phyloP scores from a whole-genome alignment of 345 rosid genomes.

The Ceriops tagal region DNA sequence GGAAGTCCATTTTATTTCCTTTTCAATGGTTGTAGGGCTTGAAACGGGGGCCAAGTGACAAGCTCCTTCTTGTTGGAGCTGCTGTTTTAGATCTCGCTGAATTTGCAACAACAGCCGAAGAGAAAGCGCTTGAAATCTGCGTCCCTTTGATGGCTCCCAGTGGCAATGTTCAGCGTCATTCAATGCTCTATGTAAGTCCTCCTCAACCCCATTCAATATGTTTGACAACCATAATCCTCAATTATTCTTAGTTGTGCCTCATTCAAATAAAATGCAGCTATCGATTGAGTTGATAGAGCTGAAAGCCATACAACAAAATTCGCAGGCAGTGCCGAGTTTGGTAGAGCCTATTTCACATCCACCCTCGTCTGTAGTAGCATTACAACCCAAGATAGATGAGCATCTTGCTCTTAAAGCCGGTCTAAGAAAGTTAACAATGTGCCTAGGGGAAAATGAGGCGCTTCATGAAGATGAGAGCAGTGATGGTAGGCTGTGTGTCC shows the following conservation, averaged over 20 bases:
- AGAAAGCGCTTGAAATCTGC: constrained; percentile 47
- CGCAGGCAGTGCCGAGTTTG: constrained; percentile 23
- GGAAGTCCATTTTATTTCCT: neutral
- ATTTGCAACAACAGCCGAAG: constrained; percentile 45
- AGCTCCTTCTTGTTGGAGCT: constrained; percentile 50
- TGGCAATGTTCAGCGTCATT: constrained; percentile 37
- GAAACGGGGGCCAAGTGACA: constrained; percentile 48
- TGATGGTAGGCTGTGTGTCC: constrained; percentile 29
- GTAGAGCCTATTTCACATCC: constrained; percentile 31
- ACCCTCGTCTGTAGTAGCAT: constrained; percentile 25
- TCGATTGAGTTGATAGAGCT: constrained; percentile 37
- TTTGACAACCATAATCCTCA: neutral
- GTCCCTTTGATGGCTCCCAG: constrained; percentile 45
- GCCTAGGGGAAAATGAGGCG: constrained; percentile 37
- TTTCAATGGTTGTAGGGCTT: constrained; percentile 29
- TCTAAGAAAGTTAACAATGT: constrained; percentile 43
- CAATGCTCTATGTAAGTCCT: constrained; percentile 36
- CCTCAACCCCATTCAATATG: neutral
- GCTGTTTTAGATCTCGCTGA: constrained; percentile 61
- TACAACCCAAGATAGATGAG: constrained; percentile 32
- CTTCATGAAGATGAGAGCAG: constrained; percentile 32
- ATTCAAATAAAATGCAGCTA: constrained; percentile 33
- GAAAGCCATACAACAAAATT: constrained; percentile 25
- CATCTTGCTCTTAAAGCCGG: constrained; percentile 48
- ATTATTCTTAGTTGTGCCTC: neutral